A percentile compares a stretch with the other conserved stretches of the same genome.
These are phyloP conservation scores for Penicillium paradoxum DNA, from an alignment of 495 filamentous ascomycete species.

Conservation along the genomic window DNA sequence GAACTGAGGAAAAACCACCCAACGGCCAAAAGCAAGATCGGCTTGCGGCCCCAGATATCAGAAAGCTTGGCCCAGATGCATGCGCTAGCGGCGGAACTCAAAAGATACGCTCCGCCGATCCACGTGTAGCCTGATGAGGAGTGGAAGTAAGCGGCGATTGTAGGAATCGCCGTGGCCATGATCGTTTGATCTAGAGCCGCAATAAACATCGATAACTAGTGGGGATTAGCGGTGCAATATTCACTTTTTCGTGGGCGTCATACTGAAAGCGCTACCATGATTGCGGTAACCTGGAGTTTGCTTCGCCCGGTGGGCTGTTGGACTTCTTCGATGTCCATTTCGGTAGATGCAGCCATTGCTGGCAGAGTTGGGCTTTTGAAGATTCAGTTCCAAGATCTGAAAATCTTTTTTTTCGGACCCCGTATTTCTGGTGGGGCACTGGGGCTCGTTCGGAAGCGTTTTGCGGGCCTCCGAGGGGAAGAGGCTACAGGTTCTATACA, in stretches of 20 bases:
- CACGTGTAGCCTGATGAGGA: conserved; percentile 58
- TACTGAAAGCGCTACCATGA: conserved; percentile 27
- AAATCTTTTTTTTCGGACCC: background rate
- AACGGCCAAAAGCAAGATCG: conserved; percentile 45
- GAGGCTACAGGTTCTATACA: too few species aligned
- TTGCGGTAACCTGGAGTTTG: conserved; percentile 21
- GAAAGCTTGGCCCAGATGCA: conserved; percentile 55
- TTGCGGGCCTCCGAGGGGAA: background rate
- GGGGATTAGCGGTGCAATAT: background rate
- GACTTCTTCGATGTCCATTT: conserved; percentile 17
- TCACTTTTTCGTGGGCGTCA: background rate
- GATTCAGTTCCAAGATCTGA: background rate
- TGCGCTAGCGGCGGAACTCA: conserved; percentile 48
- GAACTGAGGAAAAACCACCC: conserved; percentile 40
- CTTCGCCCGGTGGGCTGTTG: conserved; percentile 7
- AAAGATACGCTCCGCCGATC: conserved; percentile 63
- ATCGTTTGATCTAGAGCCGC: conserved; percentile 60
- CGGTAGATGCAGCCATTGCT: background rate
- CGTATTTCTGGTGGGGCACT: background rate
- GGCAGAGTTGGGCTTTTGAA: background rate
- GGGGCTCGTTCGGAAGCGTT: background rate
- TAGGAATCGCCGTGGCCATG: conserved; percentile 56
- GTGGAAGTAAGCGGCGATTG: conserved; percentile 52
- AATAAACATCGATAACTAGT: conserved; percentile 43
- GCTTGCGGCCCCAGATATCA: conserved; percentile 60